phyloP scores from a whole-genome alignment of 2,329 filamentous ascomycete species.

The Drechslerella coelobrocha region DNA sequence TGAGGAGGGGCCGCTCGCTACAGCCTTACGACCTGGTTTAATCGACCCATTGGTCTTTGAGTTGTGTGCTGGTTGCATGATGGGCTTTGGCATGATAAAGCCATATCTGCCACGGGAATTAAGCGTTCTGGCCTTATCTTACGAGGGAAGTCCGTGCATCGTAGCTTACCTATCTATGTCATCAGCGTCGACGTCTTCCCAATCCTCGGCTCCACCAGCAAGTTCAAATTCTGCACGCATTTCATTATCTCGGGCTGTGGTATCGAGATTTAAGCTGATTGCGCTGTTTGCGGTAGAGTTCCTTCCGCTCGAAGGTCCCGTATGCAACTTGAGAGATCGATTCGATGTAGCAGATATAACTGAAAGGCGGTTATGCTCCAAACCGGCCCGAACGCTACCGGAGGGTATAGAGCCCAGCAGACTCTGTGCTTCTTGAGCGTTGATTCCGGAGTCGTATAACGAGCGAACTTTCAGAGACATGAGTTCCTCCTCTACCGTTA shows the following conservation, averaged over 20 bases:
- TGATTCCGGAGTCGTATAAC: constrained; percentile 54
- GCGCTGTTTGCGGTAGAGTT: constrained; percentile 35
- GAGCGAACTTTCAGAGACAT: constrained; percentile 54
- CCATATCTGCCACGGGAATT: constrained; percentile 63
- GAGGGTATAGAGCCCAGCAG: constrained; percentile 53
- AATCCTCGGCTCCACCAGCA: constrained; percentile 68
- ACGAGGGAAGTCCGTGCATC: neutral
- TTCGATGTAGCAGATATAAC: constrained; percentile 46
- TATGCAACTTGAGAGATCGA: constrained; percentile 40
- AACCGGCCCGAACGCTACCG: constrained; percentile 49
- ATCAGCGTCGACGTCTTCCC: constrained; percentile 68
- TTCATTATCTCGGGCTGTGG: constrained; percentile 53
- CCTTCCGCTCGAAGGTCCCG: constrained; percentile 21
- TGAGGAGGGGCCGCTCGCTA: constrained; percentile 64
- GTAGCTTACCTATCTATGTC: constrained; percentile 65
- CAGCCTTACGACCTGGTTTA: constrained; percentile 32
- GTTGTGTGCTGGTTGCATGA: constrained; percentile 55
- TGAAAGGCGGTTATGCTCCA: constrained; percentile 50
- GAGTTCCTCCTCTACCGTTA: constrained; percentile 54
- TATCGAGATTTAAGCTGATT: constrained; percentile 21
- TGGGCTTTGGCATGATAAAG: constrained; percentile 66
- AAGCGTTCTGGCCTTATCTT: neutral
- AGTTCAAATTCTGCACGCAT: constrained; percentile 59
- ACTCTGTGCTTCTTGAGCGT: constrained; percentile 37
- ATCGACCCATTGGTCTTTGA: constrained; percentile 30